phyloP scores from a whole-genome alignment of 495 filamentous ascomycete genomes.

The Aspergillus nanangensis region DNA sequence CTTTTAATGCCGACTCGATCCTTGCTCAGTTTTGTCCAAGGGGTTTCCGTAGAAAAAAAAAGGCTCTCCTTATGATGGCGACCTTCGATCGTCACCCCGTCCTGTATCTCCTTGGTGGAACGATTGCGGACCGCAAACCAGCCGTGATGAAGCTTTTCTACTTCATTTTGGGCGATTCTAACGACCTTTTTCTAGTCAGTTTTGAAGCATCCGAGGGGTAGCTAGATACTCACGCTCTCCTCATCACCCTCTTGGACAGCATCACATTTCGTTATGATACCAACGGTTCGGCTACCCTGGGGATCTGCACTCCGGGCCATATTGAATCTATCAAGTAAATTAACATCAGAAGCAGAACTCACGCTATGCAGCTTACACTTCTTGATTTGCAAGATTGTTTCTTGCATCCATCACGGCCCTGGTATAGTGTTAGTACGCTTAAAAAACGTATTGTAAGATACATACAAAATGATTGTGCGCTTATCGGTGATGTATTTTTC shows the following conservation, averaged over 20 bases:
- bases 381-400: slow-evolving; percentile 23
- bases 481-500: slow-evolving; percentile 38
- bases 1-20: slow-evolving; percentile 26
- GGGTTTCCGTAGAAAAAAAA: slow-evolving; percentile 31
- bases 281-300: slow-evolving; percentile 46
- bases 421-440: not conserved
- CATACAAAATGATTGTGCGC: slow-evolving; percentile 40
- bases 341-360: not conserved
- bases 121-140: slow-evolving; percentile 52
- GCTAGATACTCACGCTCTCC: slow-evolving; percentile 12
- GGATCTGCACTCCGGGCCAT: slow-evolving; percentile 44
- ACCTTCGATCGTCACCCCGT: slow-evolving; percentile 17
- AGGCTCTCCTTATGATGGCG: slow-evolving; percentile 27
- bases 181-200: slow-evolving; percentile 15
- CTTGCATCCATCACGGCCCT: slow-evolving; percentile 25
- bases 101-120: slow-evolving; percentile 35
- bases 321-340: slow-evolving; percentile 8
- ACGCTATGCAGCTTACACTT: slow-evolving; percentile 7
- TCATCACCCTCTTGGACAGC: slow-evolving; percentile 35
- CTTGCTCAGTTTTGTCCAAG: slow-evolving; percentile 31
- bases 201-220: not conserved
- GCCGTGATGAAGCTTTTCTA: slow-evolving; percentile 38
- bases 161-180: slow-evolving; percentile 21
- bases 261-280: slow-evolving; percentile 34
- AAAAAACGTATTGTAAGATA: not conserved